These are phyloP conservation scores for Epithele typhae DNA, from an alignment of 768 basidiomycete species.

Conservation along the genomic window DNA sequence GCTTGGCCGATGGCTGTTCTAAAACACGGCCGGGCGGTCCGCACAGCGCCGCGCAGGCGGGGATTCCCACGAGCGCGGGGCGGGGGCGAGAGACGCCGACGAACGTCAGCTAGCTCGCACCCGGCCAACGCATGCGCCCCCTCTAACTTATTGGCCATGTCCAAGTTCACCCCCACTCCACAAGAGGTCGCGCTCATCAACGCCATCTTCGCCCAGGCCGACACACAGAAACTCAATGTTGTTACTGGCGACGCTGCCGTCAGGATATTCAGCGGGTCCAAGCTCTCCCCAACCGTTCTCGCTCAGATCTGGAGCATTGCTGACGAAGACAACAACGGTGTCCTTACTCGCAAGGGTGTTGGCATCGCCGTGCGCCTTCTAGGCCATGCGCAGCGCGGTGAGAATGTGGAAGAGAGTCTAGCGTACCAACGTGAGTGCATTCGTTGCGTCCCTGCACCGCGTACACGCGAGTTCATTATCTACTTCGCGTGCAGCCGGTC, in stretches of 20 bases:
- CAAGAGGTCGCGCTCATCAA: constrained; percentile 56
- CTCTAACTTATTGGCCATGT: constrained; percentile 29
- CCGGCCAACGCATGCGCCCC: constrained; percentile 5
- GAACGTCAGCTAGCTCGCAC: constrained; percentile 13
- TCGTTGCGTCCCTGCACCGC: background rate
- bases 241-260: constrained; percentile 91
- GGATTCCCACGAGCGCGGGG: constrained; percentile 7
- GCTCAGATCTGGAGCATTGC: constrained; percentile 94
- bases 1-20: too few species aligned
- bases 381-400: constrained; percentile 88
- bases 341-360: constrained; percentile 83
- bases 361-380: constrained; percentile 87
- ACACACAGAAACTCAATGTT: constrained; percentile 76
- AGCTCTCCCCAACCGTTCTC: constrained; percentile 70
- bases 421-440: constrained; percentile 64
- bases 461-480: constrained; percentile 7
- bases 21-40: too few species aligned
- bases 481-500: constrained; percentile 59
- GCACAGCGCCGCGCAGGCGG: too few species aligned
- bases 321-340: constrained; percentile 92
- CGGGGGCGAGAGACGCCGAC: constrained; percentile 5
- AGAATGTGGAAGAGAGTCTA: constrained; percentile 57
- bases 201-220: constrained; percentile 68
- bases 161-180: constrained; percentile 43
- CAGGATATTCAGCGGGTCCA: constrained; percentile 78